Evolutionary conservation across 768 basidiomycete species (phyloP).

Genomic region (Tubosaeta brunneosetosa): DNA sequence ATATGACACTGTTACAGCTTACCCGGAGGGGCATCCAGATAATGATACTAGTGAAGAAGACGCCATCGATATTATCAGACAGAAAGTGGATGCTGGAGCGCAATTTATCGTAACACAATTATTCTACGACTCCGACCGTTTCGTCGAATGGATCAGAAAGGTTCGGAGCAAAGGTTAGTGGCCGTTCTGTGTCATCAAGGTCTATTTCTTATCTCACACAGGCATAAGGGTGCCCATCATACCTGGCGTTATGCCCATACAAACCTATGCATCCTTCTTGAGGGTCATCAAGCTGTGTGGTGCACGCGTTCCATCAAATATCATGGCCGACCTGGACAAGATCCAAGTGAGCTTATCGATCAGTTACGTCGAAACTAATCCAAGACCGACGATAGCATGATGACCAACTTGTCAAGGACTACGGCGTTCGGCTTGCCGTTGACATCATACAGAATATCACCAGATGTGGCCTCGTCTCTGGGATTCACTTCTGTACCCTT

Average conservation of each 20-base stretch:
- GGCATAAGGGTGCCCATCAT: constrained; percentile 90
- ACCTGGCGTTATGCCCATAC: constrained; percentile 97
- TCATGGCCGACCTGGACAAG: constrained; percentile 63
- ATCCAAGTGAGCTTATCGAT: constrained; percentile 57
- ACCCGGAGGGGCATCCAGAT: constrained; percentile 86
- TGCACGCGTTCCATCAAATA: constrained; percentile 61
- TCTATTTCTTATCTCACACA: constrained; percentile 28
- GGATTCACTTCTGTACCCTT: constrained; percentile 93
- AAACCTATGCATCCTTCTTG: constrained; percentile 91
- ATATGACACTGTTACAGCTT: constrained; percentile 48
- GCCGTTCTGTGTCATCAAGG: neutral
- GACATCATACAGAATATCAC: constrained; percentile 67
- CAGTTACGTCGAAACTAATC: neutral
- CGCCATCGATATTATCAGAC: constrained; percentile 67
- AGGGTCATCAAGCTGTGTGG: constrained; percentile 89
- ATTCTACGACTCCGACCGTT: constrained; percentile 93
- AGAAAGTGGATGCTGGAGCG: constrained; percentile 91
- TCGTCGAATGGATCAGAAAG: constrained; percentile 71
- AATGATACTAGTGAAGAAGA: constrained; percentile 50
- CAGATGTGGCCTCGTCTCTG: constrained; percentile 52
- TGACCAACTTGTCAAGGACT: constrained; percentile 91
- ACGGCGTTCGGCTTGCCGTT: constrained; percentile 83
- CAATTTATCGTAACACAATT: constrained; percentile 95
- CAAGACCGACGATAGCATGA: constrained; percentile 57
- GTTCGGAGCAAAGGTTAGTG: constrained; percentile 66